A percentile compares a stretch with the other conserved stretches of the same genome.
Conservation (phyloP, 805 yeast species). For the Metschnikowia chrysomelidarum region DNA sequence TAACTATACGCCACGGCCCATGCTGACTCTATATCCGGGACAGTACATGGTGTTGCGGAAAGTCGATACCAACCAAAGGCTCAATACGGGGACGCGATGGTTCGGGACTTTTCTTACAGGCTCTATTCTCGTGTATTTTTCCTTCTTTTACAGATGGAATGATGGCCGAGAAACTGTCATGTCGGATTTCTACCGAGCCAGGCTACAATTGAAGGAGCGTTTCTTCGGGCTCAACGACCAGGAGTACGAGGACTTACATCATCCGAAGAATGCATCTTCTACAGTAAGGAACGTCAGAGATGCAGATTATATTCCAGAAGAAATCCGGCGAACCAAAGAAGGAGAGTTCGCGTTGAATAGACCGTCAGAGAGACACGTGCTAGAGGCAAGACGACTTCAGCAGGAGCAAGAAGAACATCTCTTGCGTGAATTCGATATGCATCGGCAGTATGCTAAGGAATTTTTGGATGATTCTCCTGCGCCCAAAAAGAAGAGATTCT, state of each 20-base stretch:
- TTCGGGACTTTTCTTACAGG: slow-evolving; percentile 52
- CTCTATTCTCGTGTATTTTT: slow-evolving; percentile 52
- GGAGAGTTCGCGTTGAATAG: slow-evolving; percentile 54
- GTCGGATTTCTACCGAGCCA: slow-evolving; percentile 61
- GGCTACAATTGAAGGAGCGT: slow-evolving; percentile 54
- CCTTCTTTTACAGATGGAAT: slow-evolving; percentile 81
- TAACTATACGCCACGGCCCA: slow-evolving; percentile 77
- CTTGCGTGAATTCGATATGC: slow-evolving; percentile 34
- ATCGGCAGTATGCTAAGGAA: slow-evolving; percentile 20
- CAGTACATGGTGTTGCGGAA: slow-evolving; percentile 69
- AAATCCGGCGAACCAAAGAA: slow-evolving; percentile 43
- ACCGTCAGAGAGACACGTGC: slow-evolving; percentile 68
- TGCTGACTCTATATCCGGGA: slow-evolving; percentile 72
- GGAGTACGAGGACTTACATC: slow-evolving; percentile 62
- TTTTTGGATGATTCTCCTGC: slow-evolving; percentile 9
- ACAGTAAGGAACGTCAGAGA: slow-evolving; percentile 45
- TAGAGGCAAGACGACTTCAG: slow-evolving; percentile 68
- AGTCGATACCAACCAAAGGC: slow-evolving; percentile 49
- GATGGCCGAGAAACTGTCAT: slow-evolving; percentile 78
- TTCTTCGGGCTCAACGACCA: slow-evolving; percentile 55
- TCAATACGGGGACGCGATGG: slow-evolving; percentile 59
- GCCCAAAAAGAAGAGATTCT: slow-evolving; percentile 15
- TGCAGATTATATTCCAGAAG: slow-evolving; percentile 41
- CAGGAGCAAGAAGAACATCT: slow-evolving; percentile 63
- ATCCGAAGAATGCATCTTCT: slow-evolving; percentile 40